phyloP scores from a whole-genome alignment of 306 rosid species.

The Dalbergia oliveri region DNA sequence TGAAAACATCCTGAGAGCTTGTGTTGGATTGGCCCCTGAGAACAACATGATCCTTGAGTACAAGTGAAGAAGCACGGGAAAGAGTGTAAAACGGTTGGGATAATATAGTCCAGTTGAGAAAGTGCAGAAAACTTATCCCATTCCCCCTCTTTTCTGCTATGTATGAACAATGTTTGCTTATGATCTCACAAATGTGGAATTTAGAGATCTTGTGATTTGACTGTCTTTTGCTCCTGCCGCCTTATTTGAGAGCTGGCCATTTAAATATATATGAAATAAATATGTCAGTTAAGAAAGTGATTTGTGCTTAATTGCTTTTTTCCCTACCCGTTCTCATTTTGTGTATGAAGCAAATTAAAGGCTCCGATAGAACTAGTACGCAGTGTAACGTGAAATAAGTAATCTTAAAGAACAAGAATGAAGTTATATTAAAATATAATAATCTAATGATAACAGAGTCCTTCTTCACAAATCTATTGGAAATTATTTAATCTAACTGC shows the following conservation, averaged over 20 bases:
- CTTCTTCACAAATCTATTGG: background rate
- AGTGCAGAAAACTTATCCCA: constrained; percentile 14
- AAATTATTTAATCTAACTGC: background rate
- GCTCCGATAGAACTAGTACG: background rate
- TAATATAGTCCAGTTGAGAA: background rate
- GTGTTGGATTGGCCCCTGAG: constrained; percentile 99
- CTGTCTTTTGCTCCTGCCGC: constrained; percentile 39
- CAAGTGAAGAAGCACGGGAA: constrained; percentile 62
- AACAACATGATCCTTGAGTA: constrained; percentile 98
- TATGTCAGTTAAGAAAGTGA: background rate
- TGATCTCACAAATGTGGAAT: constrained; percentile 23
- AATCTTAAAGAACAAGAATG: background rate
- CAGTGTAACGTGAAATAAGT: background rate
- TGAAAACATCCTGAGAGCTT: constrained; percentile 93
- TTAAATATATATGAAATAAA: constrained; percentile 30
- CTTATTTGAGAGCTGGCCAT: constrained; percentile 52
- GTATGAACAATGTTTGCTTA: constrained; percentile 26
- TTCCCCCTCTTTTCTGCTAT: constrained; percentile 12
- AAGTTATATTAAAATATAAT: background rate
- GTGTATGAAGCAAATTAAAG: background rate
- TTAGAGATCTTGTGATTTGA: background rate
- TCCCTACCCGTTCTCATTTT: background rate
- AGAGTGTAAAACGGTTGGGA: constrained; percentile 10
- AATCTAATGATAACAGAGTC: background rate
- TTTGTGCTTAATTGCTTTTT: constrained; percentile 6